These are phyloP conservation scores for Cytospora piceae DNA, from an alignment of 2,329 filamentous ascomycete genomes.

Conservation along the genomic window DNA sequence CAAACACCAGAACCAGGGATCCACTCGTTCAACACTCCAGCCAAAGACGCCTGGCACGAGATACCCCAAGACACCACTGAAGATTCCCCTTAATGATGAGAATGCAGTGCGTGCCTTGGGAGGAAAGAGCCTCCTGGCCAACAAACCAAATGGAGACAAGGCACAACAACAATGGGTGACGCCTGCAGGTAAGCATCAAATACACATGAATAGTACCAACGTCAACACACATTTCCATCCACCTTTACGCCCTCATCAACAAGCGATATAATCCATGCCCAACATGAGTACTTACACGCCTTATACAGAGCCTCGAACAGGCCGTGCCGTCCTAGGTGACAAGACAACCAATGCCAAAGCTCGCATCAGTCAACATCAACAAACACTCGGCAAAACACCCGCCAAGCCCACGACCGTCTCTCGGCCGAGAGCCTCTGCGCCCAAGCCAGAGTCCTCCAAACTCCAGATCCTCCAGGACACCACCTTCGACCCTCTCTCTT, in stretches of 20 bases:
- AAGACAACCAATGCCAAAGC: slow-evolving; percentile 97
- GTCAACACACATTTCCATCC: not conserved
- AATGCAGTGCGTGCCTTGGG: slow-evolving; percentile 64
- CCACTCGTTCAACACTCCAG: slow-evolving; percentile 46
- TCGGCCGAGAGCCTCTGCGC: slow-evolving; percentile 60
- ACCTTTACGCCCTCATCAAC: too few species aligned
- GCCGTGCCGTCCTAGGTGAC: slow-evolving; percentile 80
- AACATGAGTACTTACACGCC: slow-evolving; percentile 15
- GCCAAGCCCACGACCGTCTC: slow-evolving; percentile 62
- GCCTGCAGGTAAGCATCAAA: slow-evolving; percentile 68
- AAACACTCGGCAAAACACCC: slow-evolving; percentile 61
- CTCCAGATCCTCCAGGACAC: slow-evolving; percentile 64
- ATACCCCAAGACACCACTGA: slow-evolving; percentile 82
- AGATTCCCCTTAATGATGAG: slow-evolving; percentile 79
- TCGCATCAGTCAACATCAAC: slow-evolving; percentile 68
- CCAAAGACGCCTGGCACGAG: slow-evolving; percentile 80
- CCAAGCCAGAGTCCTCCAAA: slow-evolving; percentile 59
- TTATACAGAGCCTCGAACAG: slow-evolving; percentile 59
- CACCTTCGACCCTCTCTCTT: slow-evolving; percentile 47
- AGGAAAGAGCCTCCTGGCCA: slow-evolving; percentile 59
- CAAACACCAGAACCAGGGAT: slow-evolving; percentile 58
- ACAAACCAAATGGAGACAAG: slow-evolving; percentile 27
- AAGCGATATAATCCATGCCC: not conserved
- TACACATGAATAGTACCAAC: too few species aligned
- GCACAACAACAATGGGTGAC: slow-evolving; percentile 54